phyloP scores from a whole-genome alignment of 768 basidiomycete genomes.

The Russula vinacea region DNA sequence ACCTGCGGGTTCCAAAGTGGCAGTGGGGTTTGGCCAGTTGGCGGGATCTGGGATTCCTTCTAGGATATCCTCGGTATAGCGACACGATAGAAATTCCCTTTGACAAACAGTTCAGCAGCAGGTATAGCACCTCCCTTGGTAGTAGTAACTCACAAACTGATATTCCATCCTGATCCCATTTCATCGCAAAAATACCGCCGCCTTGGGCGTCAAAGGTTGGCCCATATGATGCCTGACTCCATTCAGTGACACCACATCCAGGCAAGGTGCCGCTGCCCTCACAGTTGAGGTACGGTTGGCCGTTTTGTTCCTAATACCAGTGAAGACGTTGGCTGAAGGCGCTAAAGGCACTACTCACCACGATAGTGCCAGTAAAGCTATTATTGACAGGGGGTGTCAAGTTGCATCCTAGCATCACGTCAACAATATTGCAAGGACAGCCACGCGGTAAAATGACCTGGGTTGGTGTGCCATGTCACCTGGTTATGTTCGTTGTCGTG shows the following conservation, averaged over 20 bases:
- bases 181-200: conserved; percentile 86
- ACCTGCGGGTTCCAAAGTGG: conserved; percentile 48
- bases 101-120: not conserved
- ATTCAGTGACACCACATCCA: conserved; percentile 76
- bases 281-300: conserved; percentile 52
- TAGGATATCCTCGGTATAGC: conserved; percentile 63
- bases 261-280: conserved; percentile 47
- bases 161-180: conserved; percentile 78
- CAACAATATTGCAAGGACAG: conserved; percentile 14
- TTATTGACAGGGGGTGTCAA: conserved; percentile 45
- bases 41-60: conserved; percentile 61
- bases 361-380: conserved; percentile 61
- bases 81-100: conserved; percentile 82
- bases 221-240: conserved; percentile 81
- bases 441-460: conserved; percentile 41
- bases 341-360: conserved; percentile 42
- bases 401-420: conserved; percentile 48
- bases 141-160: conserved; percentile 58
- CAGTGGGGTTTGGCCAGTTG: conserved; percentile 67
- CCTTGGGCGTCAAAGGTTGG: conserved; percentile 73
- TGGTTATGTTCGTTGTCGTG: conserved; percentile 84
- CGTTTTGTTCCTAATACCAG: conserved; percentile 44
- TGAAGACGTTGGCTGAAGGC: not conserved
- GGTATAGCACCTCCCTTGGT: not conserved
- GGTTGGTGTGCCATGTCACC: conserved; percentile 73